phyloP scores from a whole-genome alignment of 2,329 filamentous ascomycete species.

The Arthrobotrys sphaeroides region DNA sequence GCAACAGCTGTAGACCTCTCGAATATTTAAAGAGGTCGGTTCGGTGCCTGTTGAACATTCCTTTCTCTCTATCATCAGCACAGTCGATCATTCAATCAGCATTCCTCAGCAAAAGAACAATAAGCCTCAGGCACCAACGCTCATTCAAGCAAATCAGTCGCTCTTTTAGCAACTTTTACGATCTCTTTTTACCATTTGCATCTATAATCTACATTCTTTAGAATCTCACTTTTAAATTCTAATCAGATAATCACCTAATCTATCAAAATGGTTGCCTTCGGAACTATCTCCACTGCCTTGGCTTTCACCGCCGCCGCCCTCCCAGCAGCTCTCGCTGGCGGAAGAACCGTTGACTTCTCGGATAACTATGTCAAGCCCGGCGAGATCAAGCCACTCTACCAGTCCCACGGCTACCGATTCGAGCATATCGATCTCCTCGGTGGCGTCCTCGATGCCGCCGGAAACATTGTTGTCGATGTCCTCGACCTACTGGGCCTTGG shows the following conservation, averaged over 20 bases:
- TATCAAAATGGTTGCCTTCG: slow-evolving; percentile 53
- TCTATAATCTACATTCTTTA: slow-evolving; percentile 22
- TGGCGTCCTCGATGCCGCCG: slow-evolving; percentile 30
- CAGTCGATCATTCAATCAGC: slow-evolving; percentile 52
- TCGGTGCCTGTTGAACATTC: slow-evolving; percentile 26
- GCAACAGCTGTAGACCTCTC: slow-evolving; percentile 7
- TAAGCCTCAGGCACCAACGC: slow-evolving; percentile 48
- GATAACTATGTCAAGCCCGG: slow-evolving; percentile 41
- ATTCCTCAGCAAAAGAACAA: slow-evolving; percentile 49
- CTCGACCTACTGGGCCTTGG: slow-evolving; percentile 29
- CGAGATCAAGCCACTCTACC: slow-evolving; percentile 32
- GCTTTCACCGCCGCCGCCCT: slow-evolving; percentile 28
- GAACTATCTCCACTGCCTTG: slow-evolving; percentile 42
- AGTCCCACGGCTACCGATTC: slow-evolving; percentile 38
- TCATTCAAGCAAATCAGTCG: slow-evolving; percentile 39
- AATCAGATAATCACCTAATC: slow-evolving; percentile 51
- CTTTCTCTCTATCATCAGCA: slow-evolving; percentile 48
- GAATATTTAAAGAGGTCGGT: slow-evolving; percentile 48
- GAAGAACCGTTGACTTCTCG: slow-evolving; percentile 31
- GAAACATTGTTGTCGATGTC: slow-evolving; percentile 34
- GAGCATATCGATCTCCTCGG: slow-evolving; percentile 41
- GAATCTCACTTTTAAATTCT: slow-evolving; percentile 32
- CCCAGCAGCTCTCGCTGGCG: slow-evolving; percentile 21
- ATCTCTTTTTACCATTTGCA: slow-evolving; percentile 7
- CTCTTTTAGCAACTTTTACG: slow-evolving; percentile 35